Evolutionary conservation across 805 yeast species (phyloP).

Genomic region (Lachancea sp.): DNA sequence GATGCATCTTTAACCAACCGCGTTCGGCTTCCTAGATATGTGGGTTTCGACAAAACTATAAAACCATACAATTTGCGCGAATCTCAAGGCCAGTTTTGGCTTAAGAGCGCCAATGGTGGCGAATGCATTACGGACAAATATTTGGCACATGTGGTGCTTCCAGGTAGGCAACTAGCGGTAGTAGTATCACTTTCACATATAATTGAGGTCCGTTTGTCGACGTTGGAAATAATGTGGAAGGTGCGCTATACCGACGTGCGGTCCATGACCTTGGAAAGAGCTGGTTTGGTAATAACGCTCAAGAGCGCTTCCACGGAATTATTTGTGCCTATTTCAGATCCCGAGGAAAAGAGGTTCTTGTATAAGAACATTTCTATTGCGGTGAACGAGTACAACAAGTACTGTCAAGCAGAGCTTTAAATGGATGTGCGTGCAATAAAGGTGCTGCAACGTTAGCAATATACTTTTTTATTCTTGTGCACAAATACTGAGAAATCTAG

Average conservation of each 20-base stretch:
- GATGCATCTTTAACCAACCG: conserved; percentile 72
- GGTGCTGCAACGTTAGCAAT: not conserved
- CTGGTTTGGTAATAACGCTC: conserved; percentile 68
- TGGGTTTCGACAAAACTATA: conserved; percentile 66
- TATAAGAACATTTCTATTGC: conserved; percentile 74
- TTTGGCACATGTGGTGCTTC: conserved; percentile 75
- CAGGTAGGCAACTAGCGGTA: conserved; percentile 74
- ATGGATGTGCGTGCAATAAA: not conserved
- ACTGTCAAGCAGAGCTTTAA: conserved; percentile 45
- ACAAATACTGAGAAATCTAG: too few relatives aligned
- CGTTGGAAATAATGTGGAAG: conserved; percentile 63
- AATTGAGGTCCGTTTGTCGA: conserved; percentile 56
- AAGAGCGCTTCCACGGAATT: conserved; percentile 52
- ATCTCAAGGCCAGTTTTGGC: conserved; percentile 92
- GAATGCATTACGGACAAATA: conserved; percentile 63
- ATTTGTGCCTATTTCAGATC: conserved; percentile 76
- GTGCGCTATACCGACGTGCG: conserved; percentile 57
- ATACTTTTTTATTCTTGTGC: not conserved
- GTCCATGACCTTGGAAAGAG: conserved; percentile 66
- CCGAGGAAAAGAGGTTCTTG: conserved; percentile 52
- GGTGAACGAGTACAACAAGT: conserved; percentile 71
- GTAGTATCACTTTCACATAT: conserved; percentile 69
- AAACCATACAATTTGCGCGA: conserved; percentile 71
- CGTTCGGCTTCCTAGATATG: conserved; percentile 74
- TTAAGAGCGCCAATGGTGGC: conserved; percentile 80